These are phyloP conservation scores for Ambrosia hybrid DNA, from an alignment of 140 eudicot species.

Conservation along the genomic window DNA sequence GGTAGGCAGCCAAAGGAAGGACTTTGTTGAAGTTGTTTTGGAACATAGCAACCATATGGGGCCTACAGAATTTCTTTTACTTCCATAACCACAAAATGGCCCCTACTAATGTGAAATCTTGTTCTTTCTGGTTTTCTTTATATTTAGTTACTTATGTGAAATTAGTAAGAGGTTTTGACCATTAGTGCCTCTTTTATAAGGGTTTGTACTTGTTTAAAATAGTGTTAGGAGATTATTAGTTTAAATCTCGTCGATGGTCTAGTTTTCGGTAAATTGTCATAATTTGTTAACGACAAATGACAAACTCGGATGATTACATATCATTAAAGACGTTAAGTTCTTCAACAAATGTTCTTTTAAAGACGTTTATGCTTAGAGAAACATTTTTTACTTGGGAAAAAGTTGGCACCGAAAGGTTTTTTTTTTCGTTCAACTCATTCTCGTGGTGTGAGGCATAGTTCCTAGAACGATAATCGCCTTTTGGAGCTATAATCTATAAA, in stretches of 20 bases:
- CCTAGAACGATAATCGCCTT: neutral
- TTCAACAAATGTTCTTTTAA: neutral
- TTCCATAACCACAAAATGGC: slow-evolving; percentile 28
- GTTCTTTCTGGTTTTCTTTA: neutral
- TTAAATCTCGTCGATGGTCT: neutral
- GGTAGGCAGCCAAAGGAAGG: slow-evolving; percentile 33
- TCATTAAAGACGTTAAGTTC: too few relatives aligned
- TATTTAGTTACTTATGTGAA: neutral
- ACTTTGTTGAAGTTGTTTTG: slow-evolving; percentile 20
- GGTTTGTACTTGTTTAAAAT: neutral
- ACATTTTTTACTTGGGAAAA: too few relatives aligned
- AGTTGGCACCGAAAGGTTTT: neutral
- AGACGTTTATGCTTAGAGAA: too few relatives aligned
- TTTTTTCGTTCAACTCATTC: neutral
- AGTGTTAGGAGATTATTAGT: neutral
- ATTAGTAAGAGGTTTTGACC: neutral
- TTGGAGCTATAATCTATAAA: neutral
- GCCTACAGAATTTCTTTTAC: slow-evolving; percentile 25
- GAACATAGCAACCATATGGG: slow-evolving; percentile 30
- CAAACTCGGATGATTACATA: neutral
- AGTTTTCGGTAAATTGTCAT: neutral
- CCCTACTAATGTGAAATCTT: slow-evolving; percentile 16
- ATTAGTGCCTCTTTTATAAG: neutral
- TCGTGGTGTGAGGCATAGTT: neutral
- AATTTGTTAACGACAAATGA: neutral